Conservation (phyloP, 768 basidiomycete species). For the Phaeolepiota aurea region DNA sequence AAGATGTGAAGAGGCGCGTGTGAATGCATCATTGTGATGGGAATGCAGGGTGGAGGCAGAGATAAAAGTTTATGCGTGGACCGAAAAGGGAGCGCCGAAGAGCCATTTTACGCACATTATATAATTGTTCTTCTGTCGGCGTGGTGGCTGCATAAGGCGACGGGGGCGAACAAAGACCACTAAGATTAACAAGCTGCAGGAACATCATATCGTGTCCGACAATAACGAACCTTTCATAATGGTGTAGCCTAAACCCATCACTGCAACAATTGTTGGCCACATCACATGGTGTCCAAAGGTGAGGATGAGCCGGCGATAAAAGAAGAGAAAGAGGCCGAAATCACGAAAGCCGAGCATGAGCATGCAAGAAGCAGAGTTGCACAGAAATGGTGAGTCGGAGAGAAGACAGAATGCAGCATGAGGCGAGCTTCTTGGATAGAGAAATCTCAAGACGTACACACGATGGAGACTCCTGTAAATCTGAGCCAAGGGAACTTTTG, state of each 20-base stretch:
- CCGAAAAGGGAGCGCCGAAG: background rate
- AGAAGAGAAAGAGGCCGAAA: too few relatives aligned
- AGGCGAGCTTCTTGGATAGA: conserved; percentile 1
- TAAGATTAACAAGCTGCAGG: conserved; percentile 4
- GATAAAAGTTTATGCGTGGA: background rate
- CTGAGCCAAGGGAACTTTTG: conserved; percentile 51
- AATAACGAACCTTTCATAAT: conserved; percentile 48
- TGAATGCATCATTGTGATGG: too few relatives aligned
- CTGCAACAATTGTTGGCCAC: conserved; percentile 21
- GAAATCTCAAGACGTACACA: conserved; percentile 30
- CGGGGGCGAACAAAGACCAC: conserved; percentile 8
- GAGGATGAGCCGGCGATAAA: too few relatives aligned
- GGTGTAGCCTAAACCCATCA: conserved; percentile 47
- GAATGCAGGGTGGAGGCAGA: background rate
- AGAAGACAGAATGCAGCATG: conserved; percentile 1
- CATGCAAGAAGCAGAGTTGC: background rate
- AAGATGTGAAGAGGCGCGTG: too few relatives aligned
- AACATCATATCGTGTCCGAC: background rate
- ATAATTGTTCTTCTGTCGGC: conserved; percentile 44
- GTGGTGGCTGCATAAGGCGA: conserved; percentile 39
- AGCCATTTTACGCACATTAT: conserved; percentile 28
- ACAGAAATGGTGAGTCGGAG: background rate
- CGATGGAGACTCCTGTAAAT: conserved; percentile 35
- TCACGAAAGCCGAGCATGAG: background rate
- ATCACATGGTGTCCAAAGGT: too few relatives aligned